Evolutionary conservation across 208 protist genomes (phyloP).

Genomic region (Kentomonas sorsogonicus): DNA sequence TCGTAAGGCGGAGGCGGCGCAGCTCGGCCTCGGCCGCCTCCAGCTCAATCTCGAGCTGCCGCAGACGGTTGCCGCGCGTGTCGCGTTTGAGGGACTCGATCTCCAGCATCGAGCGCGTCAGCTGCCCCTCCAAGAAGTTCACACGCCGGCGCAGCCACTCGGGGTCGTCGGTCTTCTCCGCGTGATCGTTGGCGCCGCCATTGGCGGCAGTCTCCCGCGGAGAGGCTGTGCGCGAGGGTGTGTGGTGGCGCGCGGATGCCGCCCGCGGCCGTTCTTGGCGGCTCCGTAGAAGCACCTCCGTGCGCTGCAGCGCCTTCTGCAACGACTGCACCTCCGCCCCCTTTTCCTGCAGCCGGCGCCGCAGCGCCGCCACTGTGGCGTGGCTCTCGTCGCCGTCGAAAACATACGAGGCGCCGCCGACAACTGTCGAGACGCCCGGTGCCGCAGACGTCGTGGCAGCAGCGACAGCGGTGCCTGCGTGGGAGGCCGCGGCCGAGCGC

Average conservation of each 20-base stretch:
- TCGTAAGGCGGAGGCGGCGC: slow-evolving; percentile 13
- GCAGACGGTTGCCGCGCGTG: slow-evolving; percentile 32
- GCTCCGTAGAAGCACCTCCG: slow-evolving; percentile 20
- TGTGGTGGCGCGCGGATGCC: neutral
- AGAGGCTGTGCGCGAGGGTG: neutral
- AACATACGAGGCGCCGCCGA: too few species aligned
- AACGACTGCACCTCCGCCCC: slow-evolving; percentile 27
- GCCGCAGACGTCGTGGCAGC: neutral
- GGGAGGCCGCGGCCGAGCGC: too few species aligned
- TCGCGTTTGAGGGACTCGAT: slow-evolving; percentile 29
- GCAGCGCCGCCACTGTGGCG: slow-evolving; percentile 17
- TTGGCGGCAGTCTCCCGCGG: neutral
- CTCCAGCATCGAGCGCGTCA: slow-evolving; percentile 24
- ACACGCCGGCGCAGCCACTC: slow-evolving; percentile 27
- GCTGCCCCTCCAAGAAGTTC: slow-evolving; percentile 26
- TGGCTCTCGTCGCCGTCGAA: too few species aligned
- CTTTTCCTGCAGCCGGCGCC: slow-evolving; percentile 24
- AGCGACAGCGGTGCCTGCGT: neutral
- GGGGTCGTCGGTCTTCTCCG: neutral
- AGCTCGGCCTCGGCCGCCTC: slow-evolving; percentile 33
- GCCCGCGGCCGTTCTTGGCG: neutral
- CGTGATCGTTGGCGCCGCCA: neutral
- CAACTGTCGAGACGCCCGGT: neutral
- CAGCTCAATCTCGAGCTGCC: slow-evolving; percentile 33
- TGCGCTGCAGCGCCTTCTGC: slow-evolving; percentile 29